Base-by-base conservation (phyloP, 2,329 filamentous ascomycete species). In the Penicillium sp. region DNA sequence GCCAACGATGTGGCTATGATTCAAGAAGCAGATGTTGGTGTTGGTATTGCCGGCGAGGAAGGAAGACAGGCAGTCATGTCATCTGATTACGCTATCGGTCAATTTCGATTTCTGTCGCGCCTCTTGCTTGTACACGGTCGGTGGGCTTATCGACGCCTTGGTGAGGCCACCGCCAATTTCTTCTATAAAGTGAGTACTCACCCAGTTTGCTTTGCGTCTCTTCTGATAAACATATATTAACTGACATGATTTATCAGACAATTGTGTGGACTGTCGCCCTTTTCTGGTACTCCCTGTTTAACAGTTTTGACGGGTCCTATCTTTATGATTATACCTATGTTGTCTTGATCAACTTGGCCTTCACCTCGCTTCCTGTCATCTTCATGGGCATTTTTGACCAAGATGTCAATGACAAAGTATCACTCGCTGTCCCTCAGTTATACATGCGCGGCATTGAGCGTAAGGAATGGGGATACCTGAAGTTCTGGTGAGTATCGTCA, bases 1-100 rank as follows among this genome's bases (percentile, higher is more conserved):
- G 92, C 92, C 68, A 97, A 97, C 71, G 92, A 97, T 73, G 91
- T 97, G 60, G 91, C 92, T 63, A 97, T 97, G 92, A 97, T 97
- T 65, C 92, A 97, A 74, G 91, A 96, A 74, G 92, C 92, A 16
- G 90, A 97, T 71, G 90, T 97, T n/a, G 92, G 92, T 71, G 91
- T 97, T 45, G 92, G 92, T 74, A 96, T 97, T 71, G 91, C 91
- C 60, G 92, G 92, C 75, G 88, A 93, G 62, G 92, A 96, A 79
- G 91, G 91, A 64, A 83, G 92, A 64, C 91, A 96, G 73, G 92
- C 92, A 35, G 91, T 90, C 67, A 97, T 97, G 92, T 96, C 91
- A 38, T 94, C 92, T 3, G 92, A 97, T 71, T 97, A 96, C 69
- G 91, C 91, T 52, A 95, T 97, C 69, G 92, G 90, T 1, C 92